Evolutionary conservation across 306 rosid species (phyloP), one percentile per base, ranked within the genome.

Genomic region (Macrotyloma uniflorum): DNA sequence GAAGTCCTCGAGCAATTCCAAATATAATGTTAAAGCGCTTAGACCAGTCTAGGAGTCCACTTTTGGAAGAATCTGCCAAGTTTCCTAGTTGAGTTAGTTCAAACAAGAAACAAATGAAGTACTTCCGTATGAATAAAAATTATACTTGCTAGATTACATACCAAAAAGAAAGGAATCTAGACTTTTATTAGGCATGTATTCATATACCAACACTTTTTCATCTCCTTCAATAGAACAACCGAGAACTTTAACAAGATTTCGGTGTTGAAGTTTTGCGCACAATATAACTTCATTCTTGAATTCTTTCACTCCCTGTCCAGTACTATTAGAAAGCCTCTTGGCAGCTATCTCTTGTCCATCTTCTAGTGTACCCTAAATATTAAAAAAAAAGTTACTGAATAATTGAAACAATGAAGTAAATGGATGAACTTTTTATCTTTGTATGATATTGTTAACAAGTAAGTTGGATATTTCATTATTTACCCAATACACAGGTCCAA

Each of bases 241-340:
- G 20, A 86, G 79, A 80, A 86, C 87, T 53, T 67, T 83, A n/a
- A 83, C 85, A 43, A 83, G 87, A 83, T 86, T 86, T 4, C 87
- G 75, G 6, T 83, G 89, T 23, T 86, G 85, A 76, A 83, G 89
- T 62, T 86, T 83, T 6, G 83, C 81, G 33, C 86, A 67, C 19
- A 83, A 42, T 62, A 72, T 19, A 26, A 83, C 87, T 77, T 86
- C 89, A 72, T 86, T 86, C 67, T 73, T 83, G 26, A 86, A 86
- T 53, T 86, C 87, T 20, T 61, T 45, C 7, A 6, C 1, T 62
- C 87, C 87, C 63, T 83, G 86, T 74, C 77, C 24, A 9, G 82
- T 77, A 6, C 5, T 43, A 23, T 42, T 68, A 14, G 87, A 86
- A 30, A 86, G 77, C 67, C 82, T 80, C 19, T 86, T 86, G 32